Percentiles rank a stretch among this genome's conserved stretches.
phyloP scores from a whole-genome alignment of 805 yeast genomes.

The Schwanniomyces vanrijiae region DNA sequence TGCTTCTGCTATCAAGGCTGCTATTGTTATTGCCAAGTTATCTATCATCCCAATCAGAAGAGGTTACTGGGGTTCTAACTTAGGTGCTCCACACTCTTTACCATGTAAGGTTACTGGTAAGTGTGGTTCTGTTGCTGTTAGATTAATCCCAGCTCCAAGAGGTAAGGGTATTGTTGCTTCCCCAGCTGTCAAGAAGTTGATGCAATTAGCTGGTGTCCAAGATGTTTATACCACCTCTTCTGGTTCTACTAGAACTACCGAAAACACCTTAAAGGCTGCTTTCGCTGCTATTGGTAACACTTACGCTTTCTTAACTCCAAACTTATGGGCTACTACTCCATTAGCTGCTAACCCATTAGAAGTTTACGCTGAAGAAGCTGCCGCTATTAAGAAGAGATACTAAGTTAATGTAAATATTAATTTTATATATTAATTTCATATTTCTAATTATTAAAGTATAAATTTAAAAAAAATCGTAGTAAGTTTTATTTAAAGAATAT shows the following conservation, averaged over 20 bases:
- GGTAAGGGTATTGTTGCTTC: conserved; percentile 99
- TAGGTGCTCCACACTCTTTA: conserved; percentile 99
- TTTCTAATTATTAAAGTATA: not conserved
- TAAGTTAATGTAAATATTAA: conserved; percentile 33
- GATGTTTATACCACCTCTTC: conserved; percentile 98
- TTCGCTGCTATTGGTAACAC: conserved; percentile 99
- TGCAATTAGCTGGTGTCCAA: conserved; percentile 99
- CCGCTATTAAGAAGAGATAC: conserved; percentile 73
- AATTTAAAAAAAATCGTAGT: not conserved
- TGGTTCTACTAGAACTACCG: conserved; percentile 99
- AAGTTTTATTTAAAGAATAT: no score
- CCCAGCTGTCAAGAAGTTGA: conserved; percentile 98
- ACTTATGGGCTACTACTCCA: conserved; percentile 91
- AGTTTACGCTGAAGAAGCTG: conserved; percentile 84
- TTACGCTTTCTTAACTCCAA: conserved; percentile 99
- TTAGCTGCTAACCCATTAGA: conserved; percentile 93
- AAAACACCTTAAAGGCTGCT: conserved; percentile 99
- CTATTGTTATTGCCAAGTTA: conserved; percentile 98
- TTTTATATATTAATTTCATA: not conserved
- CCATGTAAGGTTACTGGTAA: conserved; percentile 98
- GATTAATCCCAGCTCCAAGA: conserved; percentile 99
- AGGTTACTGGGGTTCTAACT: conserved; percentile 99
- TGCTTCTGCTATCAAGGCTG: conserved; percentile 99
- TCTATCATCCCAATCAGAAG: conserved; percentile 99
- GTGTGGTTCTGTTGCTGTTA: conserved; percentile 99